Evolutionary conservation across 768 basidiomycete species (phyloP).

Genomic region (Tulasnella sp.): DNA sequence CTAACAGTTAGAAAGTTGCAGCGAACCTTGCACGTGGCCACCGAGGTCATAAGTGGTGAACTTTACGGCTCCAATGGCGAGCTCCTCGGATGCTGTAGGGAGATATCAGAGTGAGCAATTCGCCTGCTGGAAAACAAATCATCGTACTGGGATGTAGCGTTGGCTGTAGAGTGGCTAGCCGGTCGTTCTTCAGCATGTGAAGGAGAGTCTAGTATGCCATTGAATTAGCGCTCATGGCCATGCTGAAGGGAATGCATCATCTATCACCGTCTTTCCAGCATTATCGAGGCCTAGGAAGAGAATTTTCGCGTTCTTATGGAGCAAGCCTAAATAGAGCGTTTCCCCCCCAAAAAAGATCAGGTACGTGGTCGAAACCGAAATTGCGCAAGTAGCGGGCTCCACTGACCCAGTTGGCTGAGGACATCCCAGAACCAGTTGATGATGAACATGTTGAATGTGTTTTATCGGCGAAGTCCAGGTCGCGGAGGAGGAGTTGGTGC

Average conservation of each 20-base stretch:
- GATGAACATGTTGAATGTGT: constrained; percentile 50
- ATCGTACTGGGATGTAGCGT: constrained; percentile 94
- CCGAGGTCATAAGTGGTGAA: constrained; percentile 98
- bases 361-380: not conserved
- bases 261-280: constrained; percentile 90
- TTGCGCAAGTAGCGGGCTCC: constrained; percentile 9
- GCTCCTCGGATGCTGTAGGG: constrained; percentile 85
- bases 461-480: not conserved
- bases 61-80: constrained; percentile 97
- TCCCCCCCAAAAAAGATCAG: too few species aligned
- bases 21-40: constrained; percentile 87
- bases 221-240: not conserved
- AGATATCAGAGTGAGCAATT: constrained; percentile 9
- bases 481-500: not conserved
- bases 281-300: constrained; percentile 98
- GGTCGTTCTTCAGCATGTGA: constrained; percentile 99
- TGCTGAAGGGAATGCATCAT: not conserved
- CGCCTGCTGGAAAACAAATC: constrained; percentile 7
- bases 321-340: constrained; percentile 44
- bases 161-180: constrained; percentile 92
- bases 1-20: not conserved
- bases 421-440: constrained; percentile 96
- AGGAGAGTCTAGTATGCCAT: constrained; percentile 58
- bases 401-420: constrained; percentile 81
- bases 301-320: constrained; percentile 99